A percentile compares a stretch with the other conserved stretches of the same genome.
Evolutionary conservation across 305 asterid species (phyloP).

Genomic region (Solanum hybrid): DNA sequence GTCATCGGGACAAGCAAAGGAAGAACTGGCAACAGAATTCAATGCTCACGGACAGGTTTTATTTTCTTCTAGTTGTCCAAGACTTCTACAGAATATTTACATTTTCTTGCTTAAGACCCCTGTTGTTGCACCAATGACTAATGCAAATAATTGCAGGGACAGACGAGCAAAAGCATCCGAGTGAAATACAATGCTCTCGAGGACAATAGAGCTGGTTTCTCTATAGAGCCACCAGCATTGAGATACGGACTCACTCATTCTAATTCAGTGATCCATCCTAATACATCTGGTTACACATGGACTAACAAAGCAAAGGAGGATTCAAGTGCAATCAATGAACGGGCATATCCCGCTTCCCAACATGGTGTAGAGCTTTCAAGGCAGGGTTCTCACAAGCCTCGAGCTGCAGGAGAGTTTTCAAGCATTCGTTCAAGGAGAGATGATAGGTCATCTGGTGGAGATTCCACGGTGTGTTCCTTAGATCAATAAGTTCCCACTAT

Average conservation of each 20-base stretch:
- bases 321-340: not conserved
- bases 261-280: constrained; percentile 64
- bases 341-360: constrained; percentile 23
- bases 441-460: constrained; percentile 25
- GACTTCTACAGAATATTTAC: not conserved
- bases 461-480: constrained; percentile 36
- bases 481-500: not conserved
- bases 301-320: constrained; percentile 29
- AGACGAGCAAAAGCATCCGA: constrained; percentile 38
- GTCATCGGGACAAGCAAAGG: constrained; percentile 23
- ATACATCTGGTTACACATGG: constrained; percentile 34
- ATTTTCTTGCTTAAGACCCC: not conserved
- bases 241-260: constrained; percentile 36
- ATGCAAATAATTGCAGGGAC: constrained; percentile 33
- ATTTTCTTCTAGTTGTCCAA: constrained; percentile 8
- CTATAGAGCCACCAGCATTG: constrained; percentile 51
- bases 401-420: constrained; percentile 23
- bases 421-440: constrained; percentile 20
- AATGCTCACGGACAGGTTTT: constrained; percentile 34
- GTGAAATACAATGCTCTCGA: constrained; percentile 41
- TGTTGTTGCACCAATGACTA: not conserved
- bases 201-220: constrained; percentile 56
- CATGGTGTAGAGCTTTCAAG: constrained; percentile 31
- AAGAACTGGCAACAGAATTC: constrained; percentile 13
- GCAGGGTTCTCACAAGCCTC: constrained; percentile 39